Evolutionary conservation across 2,329 filamentous ascomycete species (phyloP).

Genomic region (Diaporthe velutina): DNA sequence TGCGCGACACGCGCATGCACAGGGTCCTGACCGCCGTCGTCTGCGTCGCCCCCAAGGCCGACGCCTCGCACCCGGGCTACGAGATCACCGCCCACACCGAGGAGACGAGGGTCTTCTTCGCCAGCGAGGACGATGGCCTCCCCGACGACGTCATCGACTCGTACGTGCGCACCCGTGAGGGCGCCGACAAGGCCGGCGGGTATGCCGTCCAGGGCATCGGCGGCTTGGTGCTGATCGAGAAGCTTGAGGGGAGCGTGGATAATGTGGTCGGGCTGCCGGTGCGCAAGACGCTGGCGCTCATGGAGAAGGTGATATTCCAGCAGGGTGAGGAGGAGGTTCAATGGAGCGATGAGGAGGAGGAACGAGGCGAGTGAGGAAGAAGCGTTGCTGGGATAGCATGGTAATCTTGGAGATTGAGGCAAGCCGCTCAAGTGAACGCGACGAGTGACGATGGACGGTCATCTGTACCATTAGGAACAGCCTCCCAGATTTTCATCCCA

Average conservation of each 20-base stretch:
- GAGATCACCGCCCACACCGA: slow-evolving; percentile 84
- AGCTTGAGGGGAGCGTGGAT: slow-evolving; percentile 89
- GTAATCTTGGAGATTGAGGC: not conserved
- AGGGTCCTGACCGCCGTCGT: slow-evolving; percentile 89
- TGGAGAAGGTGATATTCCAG: slow-evolving; percentile 87
- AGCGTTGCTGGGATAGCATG: not conserved
- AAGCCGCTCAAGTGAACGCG: not conserved
- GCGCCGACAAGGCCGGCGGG: slow-evolving; percentile 94
- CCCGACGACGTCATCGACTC: slow-evolving; percentile 84
- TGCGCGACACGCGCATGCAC: slow-evolving; percentile 83
- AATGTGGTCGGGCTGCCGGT: slow-evolving; percentile 95
- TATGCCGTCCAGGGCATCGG: slow-evolving; percentile 95
- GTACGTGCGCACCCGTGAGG: slow-evolving; percentile 88
- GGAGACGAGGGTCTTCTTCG: slow-evolving; percentile 93
- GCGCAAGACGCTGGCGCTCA: slow-evolving; percentile 80
- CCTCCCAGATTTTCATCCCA: not conserved
- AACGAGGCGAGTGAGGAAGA: slow-evolving; percentile 3
- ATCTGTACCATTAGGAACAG: not conserved
- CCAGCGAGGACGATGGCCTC: slow-evolving; percentile 68
- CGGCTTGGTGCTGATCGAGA: slow-evolving; percentile 87
- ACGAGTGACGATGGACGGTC: not conserved
- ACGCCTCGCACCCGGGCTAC: slow-evolving; percentile 88
- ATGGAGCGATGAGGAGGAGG: slow-evolving; percentile 52
- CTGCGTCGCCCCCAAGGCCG: slow-evolving; percentile 84
- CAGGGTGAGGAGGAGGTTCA: slow-evolving; percentile 75